Base-by-base conservation (phyloP, 192 early-diverging fungal genomes). In the Physocladia obscura region DNA sequence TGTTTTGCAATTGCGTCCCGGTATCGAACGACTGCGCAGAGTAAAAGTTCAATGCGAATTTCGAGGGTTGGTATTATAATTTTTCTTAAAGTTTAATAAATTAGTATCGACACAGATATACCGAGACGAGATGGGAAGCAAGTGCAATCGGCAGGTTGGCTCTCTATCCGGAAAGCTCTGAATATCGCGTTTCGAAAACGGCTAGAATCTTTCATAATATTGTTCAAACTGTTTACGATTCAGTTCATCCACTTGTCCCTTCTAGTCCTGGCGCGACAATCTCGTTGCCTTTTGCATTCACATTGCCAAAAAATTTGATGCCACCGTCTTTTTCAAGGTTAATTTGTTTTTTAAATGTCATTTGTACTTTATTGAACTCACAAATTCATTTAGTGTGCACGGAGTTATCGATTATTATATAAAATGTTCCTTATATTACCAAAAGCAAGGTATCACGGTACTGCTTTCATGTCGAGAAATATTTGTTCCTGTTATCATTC, bases 381-480 rank as follows among this genome's bases (percentile, higher is more conserved):
- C n/a, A n/a, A n/a, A n/a, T n/a, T 44, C 40, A 8, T n/a, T n/a
- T 13, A 44, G 40, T n/a, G 40, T 44, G 8, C 40, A 44, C 40
- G 40, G 40, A 44, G 40, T 44, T 44, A 44, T 44, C n/a, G 40
- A 44, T 8, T 44, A 44, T n/a, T 44, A 44, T n/a, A 44, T 44
- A 8, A 44, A 44, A 36, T 47, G 30, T 19, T 52, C 57, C 11
- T n/a, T n/a, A n/a, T n/a, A n/a, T n/a, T n/a, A n/a, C n/a, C n/a
- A n/a, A n/a, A n/a, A 74, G 35, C 62, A 74, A 19, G 63, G 72
- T 27, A 65, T 74, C 40, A 65, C 58, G 26, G 38, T 74, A 26
- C 21, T 74, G 29, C 65, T 59, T 31, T 34, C 63, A 5, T 21
- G 17, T 31, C 29, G 15, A 19, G 72, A 74, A 3, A 17, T 74